Base-by-base conservation (phyloP, 2,329 filamentous ascomycete genomes). In the Penicillium sp. region DNA sequence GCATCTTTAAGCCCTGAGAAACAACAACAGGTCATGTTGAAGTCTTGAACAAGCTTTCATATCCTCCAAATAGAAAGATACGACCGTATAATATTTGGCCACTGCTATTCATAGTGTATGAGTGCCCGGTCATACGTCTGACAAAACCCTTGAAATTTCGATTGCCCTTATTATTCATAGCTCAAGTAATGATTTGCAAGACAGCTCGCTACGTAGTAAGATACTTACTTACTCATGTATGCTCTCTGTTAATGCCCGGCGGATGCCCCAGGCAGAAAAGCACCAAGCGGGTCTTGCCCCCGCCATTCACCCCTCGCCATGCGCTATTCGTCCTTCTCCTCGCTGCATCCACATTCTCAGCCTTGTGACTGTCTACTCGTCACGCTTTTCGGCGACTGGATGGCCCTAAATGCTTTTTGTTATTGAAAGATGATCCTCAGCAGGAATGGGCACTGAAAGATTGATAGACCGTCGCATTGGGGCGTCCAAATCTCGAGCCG, bases 401-500 rank as follows among this genome's bases (percentile, higher is more conserved):
- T 18, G 8, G 23, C 14, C 40, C 9, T n/a, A 28, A 28, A 4
- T 6, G 8, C 19, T 13, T 24, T n/a, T 9, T 29, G 24, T 23
- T 14, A 10, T n/a, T 16, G 3, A 4, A 14, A 1, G 16, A 29
- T 18, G 24, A 43, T 16, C 16, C 13, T 11, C 9, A 13, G 2
- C 7, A 36, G 31, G 19, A 5, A 52, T 52, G 50, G 19, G 19
- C 11, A 9, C 28, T 29, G 42, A 37, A 36, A 11, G 9, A 14
- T 18, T 13, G 7, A 36, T 8, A 28, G 49, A 34, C 5, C 37
- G 45, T 37, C 55, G 55, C 7, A 43, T 60, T 21, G 55, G 55
- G 10, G 43, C 37, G 4, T 19, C 36, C 5, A 59, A 59, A 46
- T 59, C 55, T 16, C 56, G 52, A 16, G 18, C 21, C 5, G 57